Evolutionary conservation across 2,329 filamentous ascomycete genomes (phyloP), one percentile per base, ranked within the genome.

Genomic region (Paraphaeosphaeria minitans): DNA sequence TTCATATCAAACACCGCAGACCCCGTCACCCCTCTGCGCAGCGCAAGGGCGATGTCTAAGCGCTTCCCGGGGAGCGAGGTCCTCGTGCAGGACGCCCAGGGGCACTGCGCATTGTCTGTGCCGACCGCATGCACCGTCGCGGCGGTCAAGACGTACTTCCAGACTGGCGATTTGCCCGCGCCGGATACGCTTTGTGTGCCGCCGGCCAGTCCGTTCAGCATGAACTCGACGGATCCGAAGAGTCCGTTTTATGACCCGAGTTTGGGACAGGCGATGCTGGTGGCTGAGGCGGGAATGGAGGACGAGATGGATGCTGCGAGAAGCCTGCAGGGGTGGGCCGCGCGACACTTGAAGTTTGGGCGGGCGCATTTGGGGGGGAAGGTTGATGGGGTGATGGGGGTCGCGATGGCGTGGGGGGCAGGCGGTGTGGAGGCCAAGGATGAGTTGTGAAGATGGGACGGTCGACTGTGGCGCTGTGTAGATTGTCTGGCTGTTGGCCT

Each of bases 1-100:
- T 84, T 86, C 66, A 74, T 87, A 13, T 82, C 81, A 37, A 87
- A 84, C 65, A 83, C 81, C 0, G 78, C 83, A 14, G 86, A 88
- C 57, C 86, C 87, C 0, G 83, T 88, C 0, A 88, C 85, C 0
- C 85, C 85, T 3, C 71, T 87, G 5, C 64, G 67, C 45, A 79
- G 80, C 43, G 83, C 80, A 1, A 66, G 62, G 24, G 66, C 74
- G 41, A 79, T 79, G 77, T 69, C 72, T 4, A 63, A 53, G 19
- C 64, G 70, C 1, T 84, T 84, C 61, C 74, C 78, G 0, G 79
- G 78, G 1, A 81, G 78, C 16, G 71, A 67, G 2, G 70, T 84
- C 6, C 68, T 85, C 3, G 69, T 79, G 27, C 79, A 81, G 58
- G 78, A 84, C 57, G 63, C 60, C 14, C 66, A 67, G 2, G 73